A percentile compares a stretch with the other conserved stretches of the same genome.
These are phyloP conservation scores for Cladophialophora carrionii DNA, from an alignment of 2,329 filamentous ascomycete species.

Conservation along the genomic window DNA sequence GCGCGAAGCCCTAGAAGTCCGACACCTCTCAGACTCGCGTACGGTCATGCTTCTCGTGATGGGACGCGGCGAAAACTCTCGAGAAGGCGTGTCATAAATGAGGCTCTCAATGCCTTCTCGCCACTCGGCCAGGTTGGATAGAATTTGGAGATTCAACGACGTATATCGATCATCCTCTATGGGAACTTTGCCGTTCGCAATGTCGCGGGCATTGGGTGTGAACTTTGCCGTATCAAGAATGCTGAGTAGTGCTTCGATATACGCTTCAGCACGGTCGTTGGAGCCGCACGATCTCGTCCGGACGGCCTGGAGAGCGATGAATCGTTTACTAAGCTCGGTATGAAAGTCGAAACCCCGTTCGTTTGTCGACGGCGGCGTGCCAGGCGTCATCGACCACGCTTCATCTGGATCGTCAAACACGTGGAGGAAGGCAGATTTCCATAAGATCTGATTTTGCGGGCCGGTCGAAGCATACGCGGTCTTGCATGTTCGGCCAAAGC, in stretches of 20 bases:
- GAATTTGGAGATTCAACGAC: conserved; percentile 33
- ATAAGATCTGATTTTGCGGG: conserved; percentile 34
- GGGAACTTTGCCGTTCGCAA: conserved; percentile 25
- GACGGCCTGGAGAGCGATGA: conserved; percentile 24
- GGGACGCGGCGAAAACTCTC: conserved; percentile 12
- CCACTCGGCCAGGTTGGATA: conserved; percentile 22
- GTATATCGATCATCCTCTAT: conserved; percentile 32
- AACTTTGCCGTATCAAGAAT: conserved; percentile 38
- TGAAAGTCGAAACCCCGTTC: conserved; percentile 33
- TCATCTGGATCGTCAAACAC: conserved; percentile 37
- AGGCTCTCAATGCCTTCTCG: conserved; percentile 29
- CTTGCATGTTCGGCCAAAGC: conserved; percentile 32
- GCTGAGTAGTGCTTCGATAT: conserved; percentile 31
- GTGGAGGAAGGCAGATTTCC: conserved; percentile 35
- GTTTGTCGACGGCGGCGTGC: neutral
- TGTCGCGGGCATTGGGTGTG: conserved; percentile 28
- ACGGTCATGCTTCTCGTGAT: conserved; percentile 27
- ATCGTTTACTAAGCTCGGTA: conserved; percentile 27
- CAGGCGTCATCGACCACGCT: conserved; percentile 31
- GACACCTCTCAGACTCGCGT: conserved; percentile 19
- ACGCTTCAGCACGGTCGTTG: conserved; percentile 9
- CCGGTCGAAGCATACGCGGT: conserved; percentile 25
- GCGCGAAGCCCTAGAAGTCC: conserved; percentile 32
- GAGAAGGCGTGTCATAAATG: conserved; percentile 24
- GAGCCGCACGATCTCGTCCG: conserved; percentile 15